Evolutionary conservation across 2,329 filamentous ascomycete genomes (phyloP).

Genomic region (Lachnellula arida): DNA sequence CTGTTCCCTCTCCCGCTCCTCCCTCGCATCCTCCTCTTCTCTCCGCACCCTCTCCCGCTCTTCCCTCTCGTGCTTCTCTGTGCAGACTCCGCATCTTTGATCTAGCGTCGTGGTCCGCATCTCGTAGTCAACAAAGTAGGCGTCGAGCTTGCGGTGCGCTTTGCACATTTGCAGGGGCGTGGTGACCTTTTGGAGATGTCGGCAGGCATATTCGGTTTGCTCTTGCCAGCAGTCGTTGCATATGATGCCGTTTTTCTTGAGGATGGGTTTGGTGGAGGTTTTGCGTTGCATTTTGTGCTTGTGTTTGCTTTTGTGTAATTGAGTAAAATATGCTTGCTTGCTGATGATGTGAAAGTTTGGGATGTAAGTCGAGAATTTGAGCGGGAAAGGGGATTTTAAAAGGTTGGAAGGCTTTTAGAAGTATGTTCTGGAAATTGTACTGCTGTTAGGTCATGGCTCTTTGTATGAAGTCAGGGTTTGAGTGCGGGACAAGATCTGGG

Average conservation of each 20-base stretch:
- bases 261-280: neutral
- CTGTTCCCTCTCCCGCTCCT: neutral
- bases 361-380: neutral
- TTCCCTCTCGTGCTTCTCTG: neutral
- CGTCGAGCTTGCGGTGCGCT: neutral
- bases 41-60: neutral
- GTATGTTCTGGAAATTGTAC: neutral
- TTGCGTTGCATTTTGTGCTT: neutral
- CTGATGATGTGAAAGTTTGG: neutral
- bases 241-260: conserved; percentile 1
- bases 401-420: no score
- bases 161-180: conserved; percentile 1
- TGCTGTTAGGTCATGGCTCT: neutral
- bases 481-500: neutral
- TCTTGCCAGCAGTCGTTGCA: neutral
- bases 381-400: neutral
- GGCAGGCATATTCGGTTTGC: neutral
- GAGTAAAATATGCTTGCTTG: neutral
- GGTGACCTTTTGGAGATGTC: neutral
- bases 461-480: neutral
- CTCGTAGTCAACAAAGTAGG: conserved; percentile 1
- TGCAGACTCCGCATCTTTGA: neutral
- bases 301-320: neutral
- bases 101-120: neutral
- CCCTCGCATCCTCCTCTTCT: neutral